Conservation (phyloP, 805 yeast species). For the Spathaspora hagerdaliae region DNA sequence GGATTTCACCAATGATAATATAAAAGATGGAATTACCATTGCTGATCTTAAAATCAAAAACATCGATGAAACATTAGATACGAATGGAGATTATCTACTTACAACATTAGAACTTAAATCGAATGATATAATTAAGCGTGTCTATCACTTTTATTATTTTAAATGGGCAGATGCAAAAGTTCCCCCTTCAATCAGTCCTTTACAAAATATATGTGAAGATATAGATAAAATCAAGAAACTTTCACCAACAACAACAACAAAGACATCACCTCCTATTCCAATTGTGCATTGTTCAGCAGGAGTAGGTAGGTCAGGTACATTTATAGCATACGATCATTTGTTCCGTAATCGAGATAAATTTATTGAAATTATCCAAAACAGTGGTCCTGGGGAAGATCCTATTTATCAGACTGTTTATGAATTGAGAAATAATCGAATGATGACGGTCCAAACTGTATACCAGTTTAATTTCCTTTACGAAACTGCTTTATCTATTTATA, state of each 20-base stretch:
- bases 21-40: constrained; percentile 19
- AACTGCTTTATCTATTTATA: constrained; percentile 3
- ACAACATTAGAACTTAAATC: constrained; percentile 23
- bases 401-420: constrained; percentile 23
- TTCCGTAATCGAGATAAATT: constrained; percentile 1
- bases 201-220: constrained; percentile 21
- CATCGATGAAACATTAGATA: constrained; percentile 11
- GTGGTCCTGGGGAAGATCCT: constrained; percentile 15
- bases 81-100: constrained; percentile 14
- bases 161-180: constrained; percentile 44
- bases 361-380: not conserved
- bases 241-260: not conserved
- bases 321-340: constrained; percentile 34
- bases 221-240: constrained; percentile 9
- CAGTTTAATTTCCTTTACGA: constrained; percentile 35
- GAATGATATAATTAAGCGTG: constrained; percentile 17
- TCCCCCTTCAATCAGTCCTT: constrained; percentile 31
- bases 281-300: constrained; percentile 46
- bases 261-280: constrained; percentile 14
- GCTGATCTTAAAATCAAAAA: constrained; percentile 15
- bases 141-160: constrained; percentile 37
- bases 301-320: constrained; percentile 43
- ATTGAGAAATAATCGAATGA: constrained; percentile 31
- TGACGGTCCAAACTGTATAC: constrained; percentile 42
- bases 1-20: constrained; percentile 15